Evolutionary conservation across 139 green algal species (phyloP), one percentile per base, ranked within the genome.

Genomic region (Yamagishiella unicocca): DNA sequence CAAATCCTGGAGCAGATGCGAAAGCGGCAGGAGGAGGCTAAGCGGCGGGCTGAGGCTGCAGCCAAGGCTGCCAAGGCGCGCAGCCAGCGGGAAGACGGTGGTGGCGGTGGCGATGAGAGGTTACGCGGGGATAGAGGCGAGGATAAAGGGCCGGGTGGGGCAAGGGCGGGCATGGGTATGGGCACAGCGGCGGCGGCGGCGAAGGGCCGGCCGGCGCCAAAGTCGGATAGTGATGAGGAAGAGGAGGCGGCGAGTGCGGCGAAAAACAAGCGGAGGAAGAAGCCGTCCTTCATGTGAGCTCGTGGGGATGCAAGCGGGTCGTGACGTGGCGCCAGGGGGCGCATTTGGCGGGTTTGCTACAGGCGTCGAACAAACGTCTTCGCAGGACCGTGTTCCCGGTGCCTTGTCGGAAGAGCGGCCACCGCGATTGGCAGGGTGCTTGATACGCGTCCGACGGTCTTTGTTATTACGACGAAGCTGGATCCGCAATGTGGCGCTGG

Each of bases 1-100:
- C 71, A 67, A 6, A 81, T 92, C 37, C 27, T 88, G 53, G 77
- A 92, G 55, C 88, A 90, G 66, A 87, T 92, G 88, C 83, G 82
- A 8, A 77, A 77, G 43, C 66, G 75, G 33, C 82, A 91, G 42
- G 82, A 91, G 38, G 82, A 89, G 66, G 88, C 75, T 1, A 88
- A 87, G 82, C 71, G 87, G 31, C 76, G 85, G 19, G 61, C 77
- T 14, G 73, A 88, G 73, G 72, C 80, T 24, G 87, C 70, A 0
- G 43, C 58, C 14, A 64, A 9, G 7, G 64, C 24, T 24, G 50
- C 25, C 38, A 29, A 22, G 29, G 33, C 31, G 22, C 38, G 64
- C 27, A 38, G 43, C 4, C 43, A 4, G 38, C 25, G 54, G 35
- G 8, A 45, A 37, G n/a, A 6, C 1, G 17, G 24, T 2, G 43